Evolutionary conservation across 2,329 filamentous ascomycete species (phyloP).

Genomic region (Trichophyton benhamiae): DNA sequence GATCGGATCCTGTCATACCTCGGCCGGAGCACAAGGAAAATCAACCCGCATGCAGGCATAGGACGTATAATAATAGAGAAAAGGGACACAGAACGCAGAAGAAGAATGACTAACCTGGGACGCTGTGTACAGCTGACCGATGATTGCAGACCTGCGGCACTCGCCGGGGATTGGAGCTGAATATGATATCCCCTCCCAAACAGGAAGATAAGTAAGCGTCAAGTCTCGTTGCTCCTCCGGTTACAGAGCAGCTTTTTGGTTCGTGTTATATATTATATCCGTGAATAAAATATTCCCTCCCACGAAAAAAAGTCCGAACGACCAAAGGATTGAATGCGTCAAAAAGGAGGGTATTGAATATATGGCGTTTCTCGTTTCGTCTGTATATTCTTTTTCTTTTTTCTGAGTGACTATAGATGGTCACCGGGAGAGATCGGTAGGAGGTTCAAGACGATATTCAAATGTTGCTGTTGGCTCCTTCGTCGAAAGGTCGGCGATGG

Average conservation of each 20-base stretch:
- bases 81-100: not conserved
- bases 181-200: not conserved
- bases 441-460: not conserved
- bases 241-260: not conserved
- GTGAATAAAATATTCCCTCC: not conserved
- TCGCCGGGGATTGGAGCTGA: not conserved
- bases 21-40: not conserved
- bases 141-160: constrained; percentile 2
- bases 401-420: not conserved
- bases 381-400: not conserved
- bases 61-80: not conserved
- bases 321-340: not conserved
- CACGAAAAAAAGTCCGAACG: not conserved
- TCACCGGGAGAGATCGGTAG: not conserved
- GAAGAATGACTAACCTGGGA: not conserved
- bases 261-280: not conserved
- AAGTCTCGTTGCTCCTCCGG: not conserved
- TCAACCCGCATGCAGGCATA: not conserved
- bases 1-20: not conserved
- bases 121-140: not conserved
- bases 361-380: not conserved
- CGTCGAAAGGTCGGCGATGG: not conserved
- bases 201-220: too few species aligned
- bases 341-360: not conserved
- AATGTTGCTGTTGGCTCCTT: not conserved